Evolutionary conservation across 495 filamentous ascomycete species (phyloP).

Genomic region (Elaphomyces granulatus): DNA sequence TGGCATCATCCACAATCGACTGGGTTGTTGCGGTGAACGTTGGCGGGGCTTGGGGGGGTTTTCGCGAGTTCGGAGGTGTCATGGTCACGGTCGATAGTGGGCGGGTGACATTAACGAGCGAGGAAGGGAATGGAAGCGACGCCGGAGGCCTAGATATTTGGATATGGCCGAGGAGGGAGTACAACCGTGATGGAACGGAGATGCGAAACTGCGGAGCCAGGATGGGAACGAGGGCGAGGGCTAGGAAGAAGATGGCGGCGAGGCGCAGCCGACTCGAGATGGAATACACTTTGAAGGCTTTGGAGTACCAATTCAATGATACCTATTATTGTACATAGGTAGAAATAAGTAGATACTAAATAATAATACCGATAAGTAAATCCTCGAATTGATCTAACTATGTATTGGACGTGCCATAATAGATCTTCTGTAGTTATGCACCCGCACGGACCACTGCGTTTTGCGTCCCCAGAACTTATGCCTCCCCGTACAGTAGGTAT

Average conservation of each 20-base stretch:
- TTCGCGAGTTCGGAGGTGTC: slow-evolving; percentile 46
- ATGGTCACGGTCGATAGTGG: slow-evolving; percentile 49
- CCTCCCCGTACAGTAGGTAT: no score
- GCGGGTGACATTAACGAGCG: slow-evolving; percentile 18
- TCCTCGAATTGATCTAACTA: no score
- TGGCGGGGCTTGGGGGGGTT: slow-evolving; percentile 74
- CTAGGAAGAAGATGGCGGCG: slow-evolving; percentile 4
- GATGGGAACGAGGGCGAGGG: slow-evolving; percentile 33
- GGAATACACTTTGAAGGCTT: background rate
- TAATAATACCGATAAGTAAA: background rate
- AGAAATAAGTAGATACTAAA: background rate
- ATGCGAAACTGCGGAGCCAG: slow-evolving; percentile 61
- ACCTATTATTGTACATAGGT: no score
- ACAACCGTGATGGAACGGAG: slow-evolving; percentile 27
- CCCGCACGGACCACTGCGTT: no score
- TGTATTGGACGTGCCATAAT: no score
- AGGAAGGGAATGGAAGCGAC: slow-evolving; percentile 5
- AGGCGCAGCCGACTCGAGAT: slow-evolving; percentile 1
- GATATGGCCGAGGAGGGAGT: slow-evolving; percentile 50
- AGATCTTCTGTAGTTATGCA: no score
- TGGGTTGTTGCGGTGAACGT: slow-evolving; percentile 71
- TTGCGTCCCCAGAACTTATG: no score
- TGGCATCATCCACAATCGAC: slow-evolving; percentile 61
- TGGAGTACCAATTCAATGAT: no score
- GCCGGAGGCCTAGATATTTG: slow-evolving; percentile 28